Conservation (phyloP, 2,329 filamentous ascomycete species). For the Neonectria punicea region DNA sequence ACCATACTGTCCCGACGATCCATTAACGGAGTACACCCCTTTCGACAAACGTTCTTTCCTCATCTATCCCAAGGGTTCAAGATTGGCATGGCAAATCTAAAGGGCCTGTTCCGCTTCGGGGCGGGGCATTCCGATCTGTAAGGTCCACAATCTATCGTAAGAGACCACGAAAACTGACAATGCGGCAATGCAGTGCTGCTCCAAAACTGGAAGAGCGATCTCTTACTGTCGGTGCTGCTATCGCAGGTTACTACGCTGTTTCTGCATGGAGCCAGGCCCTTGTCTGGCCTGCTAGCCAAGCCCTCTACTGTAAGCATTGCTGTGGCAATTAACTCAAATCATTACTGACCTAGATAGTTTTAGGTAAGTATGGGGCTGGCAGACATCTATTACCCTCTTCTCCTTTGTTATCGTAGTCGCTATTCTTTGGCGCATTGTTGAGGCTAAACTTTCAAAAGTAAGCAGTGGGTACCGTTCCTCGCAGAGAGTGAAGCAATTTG, state of each 20-base stretch:
- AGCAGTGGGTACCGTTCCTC: too few species aligned
- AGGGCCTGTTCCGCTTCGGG: too few species aligned
- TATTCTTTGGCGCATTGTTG: conserved; percentile 54
- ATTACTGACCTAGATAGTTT: conserved; percentile 1
- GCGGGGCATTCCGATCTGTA: not conserved
- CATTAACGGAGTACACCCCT: too few species aligned
- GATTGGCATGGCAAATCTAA: too few species aligned
- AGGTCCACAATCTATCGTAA: not conserved
- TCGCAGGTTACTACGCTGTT: conserved; percentile 61
- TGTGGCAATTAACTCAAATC: not conserved
- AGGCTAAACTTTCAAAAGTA: conserved; percentile 51
- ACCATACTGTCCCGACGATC: too few species aligned
- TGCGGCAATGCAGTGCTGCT: conserved; percentile 36
- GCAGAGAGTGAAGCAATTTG: too few species aligned
- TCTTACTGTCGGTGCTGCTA: conserved; percentile 59
- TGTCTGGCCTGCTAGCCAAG: conserved; percentile 62
- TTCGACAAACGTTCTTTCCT: too few species aligned
- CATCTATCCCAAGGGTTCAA: too few species aligned
- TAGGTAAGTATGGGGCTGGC: conserved; percentile 58
- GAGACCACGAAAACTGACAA: not conserved
- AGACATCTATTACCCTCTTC: conserved; percentile 56
- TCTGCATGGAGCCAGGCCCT: conserved; percentile 63
- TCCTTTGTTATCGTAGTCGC: conserved; percentile 58
- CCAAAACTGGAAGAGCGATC: conserved; percentile 61
- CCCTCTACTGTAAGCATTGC: conserved; percentile 55